phyloP scores from a whole-genome alignment of 768 basidiomycete species.

The Macrolepiota fuliginosa region DNA sequence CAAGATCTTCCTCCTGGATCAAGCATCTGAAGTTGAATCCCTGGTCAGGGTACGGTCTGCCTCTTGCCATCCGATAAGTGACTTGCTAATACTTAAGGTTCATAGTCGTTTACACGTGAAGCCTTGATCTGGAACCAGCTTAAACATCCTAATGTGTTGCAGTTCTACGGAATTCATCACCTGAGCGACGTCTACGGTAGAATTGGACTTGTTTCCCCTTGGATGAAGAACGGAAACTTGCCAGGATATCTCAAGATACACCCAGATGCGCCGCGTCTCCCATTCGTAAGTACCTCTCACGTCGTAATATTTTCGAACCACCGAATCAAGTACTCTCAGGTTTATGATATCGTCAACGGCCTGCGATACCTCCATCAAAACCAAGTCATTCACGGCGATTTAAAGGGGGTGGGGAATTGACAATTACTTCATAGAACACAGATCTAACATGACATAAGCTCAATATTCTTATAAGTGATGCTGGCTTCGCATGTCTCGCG shows the following conservation, averaged over 20 bases:
- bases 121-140: constrained; percentile 15
- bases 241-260: background rate
- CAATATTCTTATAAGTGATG: background rate
- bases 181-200: background rate
- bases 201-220: background rate
- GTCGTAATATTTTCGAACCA: background rate
- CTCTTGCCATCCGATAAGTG: background rate
- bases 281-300: background rate
- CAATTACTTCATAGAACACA: background rate
- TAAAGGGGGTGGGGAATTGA: background rate
- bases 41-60: background rate
- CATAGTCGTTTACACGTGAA: constrained; percentile 10
- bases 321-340: background rate
- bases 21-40: background rate
- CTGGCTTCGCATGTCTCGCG: background rate
- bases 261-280: background rate
- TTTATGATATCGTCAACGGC: background rate
- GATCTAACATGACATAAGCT: background rate
- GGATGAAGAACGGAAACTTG: constrained; percentile 1
- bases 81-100: background rate
- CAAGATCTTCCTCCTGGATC: constrained; percentile 1
- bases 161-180: constrained; percentile 14
- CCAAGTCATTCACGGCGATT: background rate
- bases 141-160: constrained; percentile 10
- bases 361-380: background rate